Evolutionary conservation across 176 grass and related monocot species (phyloP).

Genomic region (Oryza glumipatula): DNA sequence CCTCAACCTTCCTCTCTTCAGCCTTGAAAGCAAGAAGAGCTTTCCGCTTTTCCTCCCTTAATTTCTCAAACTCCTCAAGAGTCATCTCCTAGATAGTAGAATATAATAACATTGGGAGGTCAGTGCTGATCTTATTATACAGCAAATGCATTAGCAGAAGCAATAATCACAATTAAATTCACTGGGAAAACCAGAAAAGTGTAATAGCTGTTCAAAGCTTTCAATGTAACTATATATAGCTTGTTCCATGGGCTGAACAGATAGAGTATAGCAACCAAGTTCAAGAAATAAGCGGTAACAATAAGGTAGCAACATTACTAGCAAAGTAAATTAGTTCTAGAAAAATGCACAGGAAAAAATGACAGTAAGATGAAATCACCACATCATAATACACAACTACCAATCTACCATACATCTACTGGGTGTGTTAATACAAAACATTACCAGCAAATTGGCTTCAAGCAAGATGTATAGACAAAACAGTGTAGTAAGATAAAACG

Average conservation of each 20-base stretch:
- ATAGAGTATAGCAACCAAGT: neutral
- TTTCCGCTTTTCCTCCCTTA: constrained; percentile 82
- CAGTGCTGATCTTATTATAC: neutral
- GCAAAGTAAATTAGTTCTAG: neutral
- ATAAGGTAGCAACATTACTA: neutral
- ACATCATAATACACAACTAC: neutral
- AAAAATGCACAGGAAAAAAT: neutral
- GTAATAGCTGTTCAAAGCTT: neutral
- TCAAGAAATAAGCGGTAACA: neutral
- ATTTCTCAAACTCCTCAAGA: constrained; percentile 88
- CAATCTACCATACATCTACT: neutral
- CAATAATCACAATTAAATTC: neutral
- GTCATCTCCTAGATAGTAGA: constrained; percentile 75
- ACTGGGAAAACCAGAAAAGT: neutral
- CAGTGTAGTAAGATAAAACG: neutral
- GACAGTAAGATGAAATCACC: neutral
- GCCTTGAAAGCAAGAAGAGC: constrained; percentile 67
- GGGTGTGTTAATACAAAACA: neutral
- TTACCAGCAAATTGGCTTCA: neutral
- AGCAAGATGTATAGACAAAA: neutral
- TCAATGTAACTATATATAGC: neutral
- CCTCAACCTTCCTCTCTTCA: constrained; percentile 81
- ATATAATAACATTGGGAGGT: constrained; percentile 27
- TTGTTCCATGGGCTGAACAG: neutral
- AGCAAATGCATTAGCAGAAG: neutral